Conservation (phyloP, 192 early-diverging fungal genomes). For the Obelidium mucronatum region DNA sequence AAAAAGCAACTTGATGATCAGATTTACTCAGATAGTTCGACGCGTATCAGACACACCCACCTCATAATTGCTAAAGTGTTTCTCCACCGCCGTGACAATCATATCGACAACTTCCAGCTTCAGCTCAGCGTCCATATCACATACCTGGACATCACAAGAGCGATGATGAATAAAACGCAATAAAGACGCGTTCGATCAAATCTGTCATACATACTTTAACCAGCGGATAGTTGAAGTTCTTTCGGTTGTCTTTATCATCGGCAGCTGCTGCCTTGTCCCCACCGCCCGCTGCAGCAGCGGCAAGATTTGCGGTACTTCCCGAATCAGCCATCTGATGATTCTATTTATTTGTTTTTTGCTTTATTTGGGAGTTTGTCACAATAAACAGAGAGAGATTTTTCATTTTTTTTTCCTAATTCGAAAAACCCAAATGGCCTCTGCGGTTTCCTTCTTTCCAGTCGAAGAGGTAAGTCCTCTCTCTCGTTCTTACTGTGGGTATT, state of each 20-base stretch:
- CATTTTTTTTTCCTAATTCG: constrained; percentile 12
- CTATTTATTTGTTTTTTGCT: constrained; percentile 8
- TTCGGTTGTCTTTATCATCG: constrained; percentile 62
- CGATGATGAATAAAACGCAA: not conserved
- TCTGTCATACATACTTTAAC: constrained; percentile 65
- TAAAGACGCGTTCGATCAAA: not conserved
- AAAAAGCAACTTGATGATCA: no score
- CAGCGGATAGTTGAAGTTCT: constrained; percentile 67
- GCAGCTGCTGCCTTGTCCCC: constrained; percentile 40
- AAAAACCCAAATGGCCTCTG: constrained; percentile 14
- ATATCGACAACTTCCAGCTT: constrained; percentile 62
- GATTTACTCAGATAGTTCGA: no score
- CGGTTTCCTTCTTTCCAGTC: constrained; percentile 41
- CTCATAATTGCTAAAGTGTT: constrained; percentile 68
- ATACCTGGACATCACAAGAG: constrained; percentile 42
- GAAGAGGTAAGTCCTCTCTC: constrained; percentile 42
- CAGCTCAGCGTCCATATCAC: constrained; percentile 65
- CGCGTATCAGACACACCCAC: constrained; percentile 31
- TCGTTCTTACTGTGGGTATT: no score
- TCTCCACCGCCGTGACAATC: constrained; percentile 67
- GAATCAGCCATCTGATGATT: constrained; percentile 51
- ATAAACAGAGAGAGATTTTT: no score
- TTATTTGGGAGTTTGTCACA: no score
- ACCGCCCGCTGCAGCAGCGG: constrained; percentile 37
- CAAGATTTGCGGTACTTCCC: constrained; percentile 56